Conservation (phyloP, 305 asterid genomes). For the Ruellia speciosa region DNA sequence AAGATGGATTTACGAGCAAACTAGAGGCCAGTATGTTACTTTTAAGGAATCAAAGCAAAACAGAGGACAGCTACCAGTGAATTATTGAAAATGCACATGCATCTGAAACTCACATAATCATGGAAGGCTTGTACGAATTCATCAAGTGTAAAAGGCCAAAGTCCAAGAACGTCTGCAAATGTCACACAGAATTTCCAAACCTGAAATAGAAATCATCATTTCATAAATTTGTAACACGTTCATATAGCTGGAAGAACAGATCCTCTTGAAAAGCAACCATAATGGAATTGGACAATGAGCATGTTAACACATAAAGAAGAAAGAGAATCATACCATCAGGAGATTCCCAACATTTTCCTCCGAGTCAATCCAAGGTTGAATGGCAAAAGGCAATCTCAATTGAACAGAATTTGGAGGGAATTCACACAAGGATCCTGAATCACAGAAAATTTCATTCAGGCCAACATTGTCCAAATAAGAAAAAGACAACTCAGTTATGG, state of each 20-base stretch:
- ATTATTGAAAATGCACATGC: slow-evolving; percentile 14
- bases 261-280: neutral
- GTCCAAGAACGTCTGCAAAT: slow-evolving; percentile 90
- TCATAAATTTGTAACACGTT: slow-evolving; percentile 16
- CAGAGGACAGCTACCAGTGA: neutral
- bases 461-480: neutral
- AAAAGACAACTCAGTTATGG: neutral
- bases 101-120: slow-evolving; percentile 68
- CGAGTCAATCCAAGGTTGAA: slow-evolving; percentile 84
- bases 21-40: no score
- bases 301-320: neutral
- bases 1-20: neutral
- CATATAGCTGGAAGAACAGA: neutral
- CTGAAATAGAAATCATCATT: slow-evolving; percentile 38
- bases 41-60: neutral
- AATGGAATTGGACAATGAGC: neutral
- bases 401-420: slow-evolving; percentile 84
- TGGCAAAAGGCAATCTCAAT: slow-evolving; percentile 67
- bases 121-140: slow-evolving; percentile 93
- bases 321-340: slow-evolving; percentile 59
- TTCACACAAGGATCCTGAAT: slow-evolving; percentile 69
- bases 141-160: slow-evolving; percentile 97
- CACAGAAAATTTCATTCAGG: slow-evolving; percentile 20
- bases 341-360: slow-evolving; percentile 90
- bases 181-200: slow-evolving; percentile 94